A percentile compares a stretch with the other conserved stretches of the same genome.
Conservation (phyloP, 108 stramenopile genomes). For the Conticribra weissflogii region DNA sequence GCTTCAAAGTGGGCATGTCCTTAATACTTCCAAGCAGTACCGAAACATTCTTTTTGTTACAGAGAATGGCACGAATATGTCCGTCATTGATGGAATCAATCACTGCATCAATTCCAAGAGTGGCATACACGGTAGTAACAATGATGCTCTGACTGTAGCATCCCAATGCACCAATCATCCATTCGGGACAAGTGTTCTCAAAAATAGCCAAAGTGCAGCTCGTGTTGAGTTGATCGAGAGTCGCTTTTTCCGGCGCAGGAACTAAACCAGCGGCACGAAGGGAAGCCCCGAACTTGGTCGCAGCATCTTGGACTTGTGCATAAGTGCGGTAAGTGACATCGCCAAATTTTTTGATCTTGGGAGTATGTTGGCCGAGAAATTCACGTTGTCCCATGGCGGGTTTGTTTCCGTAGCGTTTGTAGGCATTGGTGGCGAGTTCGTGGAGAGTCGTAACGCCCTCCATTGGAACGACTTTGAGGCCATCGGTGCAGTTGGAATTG, state of each 20-base stretch:
- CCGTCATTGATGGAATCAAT: conserved; percentile 86
- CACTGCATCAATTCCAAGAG: conserved; percentile 91
- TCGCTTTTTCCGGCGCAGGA: conserved; percentile 58
- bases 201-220: conserved; percentile 89
- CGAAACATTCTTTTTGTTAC: conserved; percentile 82
- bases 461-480: conserved; percentile 50
- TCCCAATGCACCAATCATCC: conserved; percentile 88
- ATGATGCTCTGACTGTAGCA: conserved; percentile 79
- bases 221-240: conserved; percentile 77
- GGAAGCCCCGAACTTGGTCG: conserved; percentile 84
- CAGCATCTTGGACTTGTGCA: conserved; percentile 67
- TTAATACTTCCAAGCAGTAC: conserved; percentile 51
- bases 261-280: conserved; percentile 70
- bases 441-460: conserved; percentile 73
- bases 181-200: conserved; percentile 91
- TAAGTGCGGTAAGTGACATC: conserved; percentile 64
- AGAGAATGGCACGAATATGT: conserved; percentile 77
- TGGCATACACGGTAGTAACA: conserved; percentile 92
- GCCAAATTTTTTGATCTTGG: conserved; percentile 81
- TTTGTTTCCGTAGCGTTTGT: conserved; percentile 46
- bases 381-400: conserved; percentile 76
- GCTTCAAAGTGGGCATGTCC: conserved; percentile 81
- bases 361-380: conserved; percentile 71
- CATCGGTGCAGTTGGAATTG: conserved; percentile 52
- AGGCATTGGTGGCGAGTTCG: conserved; percentile 59